phyloP scores from a whole-genome alignment of 352 stramenopile species.

The Phytopythium cucurbitacearum region DNA sequence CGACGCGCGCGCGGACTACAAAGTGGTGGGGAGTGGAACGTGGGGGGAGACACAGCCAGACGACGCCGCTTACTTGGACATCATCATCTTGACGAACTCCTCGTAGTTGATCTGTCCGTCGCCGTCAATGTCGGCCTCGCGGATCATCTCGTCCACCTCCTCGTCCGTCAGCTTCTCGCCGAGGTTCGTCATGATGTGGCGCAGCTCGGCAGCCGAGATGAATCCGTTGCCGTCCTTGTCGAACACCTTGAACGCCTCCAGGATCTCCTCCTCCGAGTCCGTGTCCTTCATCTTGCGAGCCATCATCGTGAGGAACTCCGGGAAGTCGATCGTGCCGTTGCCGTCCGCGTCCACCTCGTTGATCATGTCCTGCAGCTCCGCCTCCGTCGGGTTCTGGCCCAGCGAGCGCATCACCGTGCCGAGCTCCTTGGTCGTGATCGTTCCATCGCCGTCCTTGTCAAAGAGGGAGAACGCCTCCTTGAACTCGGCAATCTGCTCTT shows the following conservation, averaged over 20 bases:
- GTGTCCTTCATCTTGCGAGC: constrained; percentile 99
- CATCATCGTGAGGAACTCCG: constrained; percentile 99
- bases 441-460: constrained; percentile 98
- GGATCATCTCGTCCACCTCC: constrained; percentile 99
- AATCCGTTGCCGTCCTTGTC: constrained; percentile 99
- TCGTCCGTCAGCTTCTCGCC: constrained; percentile 98
- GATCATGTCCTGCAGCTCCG: constrained; percentile 99
- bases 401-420: constrained; percentile 98
- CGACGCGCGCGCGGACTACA: too few species aligned
- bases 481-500: constrained; percentile 99
- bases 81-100: constrained; percentile 99
- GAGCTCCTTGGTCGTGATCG: constrained; percentile 99
- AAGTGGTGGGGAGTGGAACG: too few species aligned
- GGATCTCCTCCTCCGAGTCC: constrained; percentile 98
- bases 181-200: constrained; percentile 99
- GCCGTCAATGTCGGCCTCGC: constrained; percentile 97
- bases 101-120: constrained; percentile 99
- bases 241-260: constrained; percentile 98
- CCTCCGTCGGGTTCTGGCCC: constrained; percentile 97
- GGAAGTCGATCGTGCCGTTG: constrained; percentile 99
- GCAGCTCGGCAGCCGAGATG: constrained; percentile 97
- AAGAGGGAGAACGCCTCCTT: constrained; percentile 99
- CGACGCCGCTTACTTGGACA: constrained; percentile 88
- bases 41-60: not conserved
- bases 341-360: constrained; percentile 99